These are phyloP conservation scores for Xylona heveae DNA, from an alignment of 495 filamentous ascomycete genomes.

Conservation along the genomic window DNA sequence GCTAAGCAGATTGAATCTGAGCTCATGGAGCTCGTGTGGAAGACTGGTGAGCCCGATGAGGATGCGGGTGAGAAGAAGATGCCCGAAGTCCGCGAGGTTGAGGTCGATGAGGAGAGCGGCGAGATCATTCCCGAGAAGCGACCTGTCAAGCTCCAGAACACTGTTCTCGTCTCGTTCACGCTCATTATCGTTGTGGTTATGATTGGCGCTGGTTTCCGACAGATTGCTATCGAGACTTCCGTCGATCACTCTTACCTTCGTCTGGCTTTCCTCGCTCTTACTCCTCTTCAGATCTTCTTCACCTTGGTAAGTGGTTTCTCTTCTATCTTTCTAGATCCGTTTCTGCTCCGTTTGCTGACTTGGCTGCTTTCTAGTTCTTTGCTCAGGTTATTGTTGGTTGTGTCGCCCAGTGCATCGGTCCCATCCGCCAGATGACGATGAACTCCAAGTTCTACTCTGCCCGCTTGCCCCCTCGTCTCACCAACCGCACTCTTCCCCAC, in stretches of 20 bases:
- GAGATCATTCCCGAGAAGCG: constrained; percentile 38
- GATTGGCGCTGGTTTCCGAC: constrained; percentile 43
- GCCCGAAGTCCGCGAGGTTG: constrained; percentile 19
- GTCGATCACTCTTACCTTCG: constrained; percentile 40
- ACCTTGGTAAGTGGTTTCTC: constrained; percentile 25
- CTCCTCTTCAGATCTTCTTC: constrained; percentile 59
- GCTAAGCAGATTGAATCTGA: constrained; percentile 49
- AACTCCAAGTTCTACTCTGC: constrained; percentile 70
- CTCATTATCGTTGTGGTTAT: constrained; percentile 37
- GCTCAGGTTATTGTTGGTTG: constrained; percentile 54
- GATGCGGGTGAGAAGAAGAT: constrained; percentile 27
- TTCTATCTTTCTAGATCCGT: neutral
- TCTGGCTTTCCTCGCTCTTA: constrained; percentile 35
- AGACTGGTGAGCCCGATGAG: constrained; percentile 24
- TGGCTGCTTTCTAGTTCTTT: constrained; percentile 29
- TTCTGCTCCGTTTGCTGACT: constrained; percentile 3
- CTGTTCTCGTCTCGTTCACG: constrained; percentile 40
- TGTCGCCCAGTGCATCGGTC: constrained; percentile 52
- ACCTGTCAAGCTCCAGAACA: constrained; percentile 43
- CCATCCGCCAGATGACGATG: constrained; percentile 43
- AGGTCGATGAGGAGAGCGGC: constrained; percentile 53
- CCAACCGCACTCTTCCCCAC: constrained; percentile 31
- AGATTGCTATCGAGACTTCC: constrained; percentile 42
- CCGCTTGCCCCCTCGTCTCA: constrained; percentile 33
- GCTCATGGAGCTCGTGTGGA: constrained; percentile 55